Evolutionary conservation across 345 rosid species (phyloP), one percentile per base, ranked within the genome.

Genomic region (Geranium brycei): DNA sequence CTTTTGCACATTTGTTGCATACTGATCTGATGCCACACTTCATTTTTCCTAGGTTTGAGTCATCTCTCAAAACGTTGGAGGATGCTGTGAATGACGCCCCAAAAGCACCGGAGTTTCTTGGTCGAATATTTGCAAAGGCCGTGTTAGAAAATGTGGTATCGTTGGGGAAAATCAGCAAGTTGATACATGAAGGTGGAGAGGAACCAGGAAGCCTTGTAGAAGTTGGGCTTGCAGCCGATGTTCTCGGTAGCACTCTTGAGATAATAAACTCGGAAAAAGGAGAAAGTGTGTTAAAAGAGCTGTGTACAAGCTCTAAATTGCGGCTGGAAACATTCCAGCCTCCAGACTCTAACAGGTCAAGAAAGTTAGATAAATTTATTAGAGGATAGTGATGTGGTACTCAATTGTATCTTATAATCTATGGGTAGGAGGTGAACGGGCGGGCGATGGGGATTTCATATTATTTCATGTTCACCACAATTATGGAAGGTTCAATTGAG

Each of bases 51-150:
- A 90, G 99, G 85, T 88, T 93, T 58, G 88, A 85, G 61, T 75
- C 80, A 0, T 96, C 84, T 62, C 84, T 93, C 28, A 64, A 74
- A 62, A 82, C 85, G 8, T 72, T 93, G 78, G 92, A 90, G 78
- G 99, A 93, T 72, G 80, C 91, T 0, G 92, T 93, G 2, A 93
- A 80, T 53, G 97, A 93, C 68, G 99, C 99, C 17, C 97, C 99
- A 0, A 93, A 70, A 75, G 99, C 97, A 63, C 80, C 91, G 3
- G 96, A 86, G 71, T 91, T 83, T 78, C 89, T 93, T 0, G 97
- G 95, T 16, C 62, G 61, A 7, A 80, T 90, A 5, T 80, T 88
- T 59, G 97, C 77, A n/a, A 78, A 81, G 71, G 77, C 64, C 4
- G 80, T 91, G 2, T 58, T 59, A 12, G 91, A 84, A 67, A 73